A percentile compares a stretch with the other conserved stretches of the same genome.
Evolutionary conservation across 306 rosid genomes (phyloP).

Genomic region (Medicago arabica): DNA sequence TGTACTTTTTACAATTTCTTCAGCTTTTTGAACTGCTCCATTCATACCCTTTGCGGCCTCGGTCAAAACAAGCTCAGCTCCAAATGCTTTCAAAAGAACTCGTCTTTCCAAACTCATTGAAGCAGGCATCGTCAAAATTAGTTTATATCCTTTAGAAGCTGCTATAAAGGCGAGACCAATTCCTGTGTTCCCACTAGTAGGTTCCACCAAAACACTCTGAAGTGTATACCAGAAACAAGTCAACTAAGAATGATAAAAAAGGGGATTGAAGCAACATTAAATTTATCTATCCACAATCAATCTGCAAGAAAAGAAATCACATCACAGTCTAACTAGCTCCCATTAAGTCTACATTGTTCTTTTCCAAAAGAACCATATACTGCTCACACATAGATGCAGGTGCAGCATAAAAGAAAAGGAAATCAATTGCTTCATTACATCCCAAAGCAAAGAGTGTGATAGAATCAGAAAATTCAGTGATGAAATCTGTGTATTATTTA

Average conservation of each 20-base stretch:
- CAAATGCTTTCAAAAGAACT: slow-evolving; percentile 94
- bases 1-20: slow-evolving; percentile 82
- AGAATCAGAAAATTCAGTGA: too few relatives aligned
- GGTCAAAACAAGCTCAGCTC: slow-evolving; percentile 94
- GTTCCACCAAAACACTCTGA: slow-evolving; percentile 93
- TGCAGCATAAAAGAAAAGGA: background rate
- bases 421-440: background rate
- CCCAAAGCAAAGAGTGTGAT: background rate
- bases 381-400: background rate
- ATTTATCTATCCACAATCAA: slow-evolving; percentile 15
- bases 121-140: slow-evolving; percentile 95
- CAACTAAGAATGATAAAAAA: slow-evolving; percentile 33
- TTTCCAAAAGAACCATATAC: background rate
- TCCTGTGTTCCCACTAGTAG: slow-evolving; percentile 99
- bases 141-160: slow-evolving; percentile 95
- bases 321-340: background rate
- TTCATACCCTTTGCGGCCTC: slow-evolving; percentile 95
- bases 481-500: too few relatives aligned
- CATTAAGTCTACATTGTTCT: background rate
- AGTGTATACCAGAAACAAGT: slow-evolving; percentile 40
- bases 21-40: slow-evolving; percentile 98
- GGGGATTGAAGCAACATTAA: slow-evolving; percentile 31
- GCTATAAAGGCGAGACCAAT: slow-evolving; percentile 98
- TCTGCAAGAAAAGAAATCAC: slow-evolving; percentile 34
- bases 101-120: slow-evolving; percentile 99